Conservation (phyloP, 2,329 filamentous ascomycete genomes). For the Arthrobotrys conoides region DNA sequence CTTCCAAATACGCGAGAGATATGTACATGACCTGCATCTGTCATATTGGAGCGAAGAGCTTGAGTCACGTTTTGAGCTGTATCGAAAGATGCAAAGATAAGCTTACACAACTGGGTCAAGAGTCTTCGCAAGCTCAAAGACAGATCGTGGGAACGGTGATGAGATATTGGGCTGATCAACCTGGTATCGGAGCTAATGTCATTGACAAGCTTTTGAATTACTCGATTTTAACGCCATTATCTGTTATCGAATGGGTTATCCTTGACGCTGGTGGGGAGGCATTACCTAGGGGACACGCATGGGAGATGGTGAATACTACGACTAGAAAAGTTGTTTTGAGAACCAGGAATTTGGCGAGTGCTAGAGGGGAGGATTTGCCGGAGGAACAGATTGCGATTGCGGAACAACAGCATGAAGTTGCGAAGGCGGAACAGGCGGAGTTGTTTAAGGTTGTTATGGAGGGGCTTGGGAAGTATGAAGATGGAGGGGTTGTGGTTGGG, state of each 20-base stretch:
- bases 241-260: conserved; percentile 91
- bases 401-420: conserved; percentile 77
- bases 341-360: conserved; percentile 82
- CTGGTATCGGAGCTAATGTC: conserved; percentile 90
- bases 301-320: conserved; percentile 90
- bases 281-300: conserved; percentile 82
- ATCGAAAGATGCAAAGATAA: conserved; percentile 95
- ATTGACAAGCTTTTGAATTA: conserved; percentile 98
- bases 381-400: conserved; percentile 71
- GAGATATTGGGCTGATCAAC: conserved; percentile 92
- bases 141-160: conserved; percentile 94
- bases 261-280: conserved; percentile 77
- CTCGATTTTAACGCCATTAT: conserved; percentile 87
- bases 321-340: conserved; percentile 90
- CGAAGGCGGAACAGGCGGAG: conserved; percentile 80
- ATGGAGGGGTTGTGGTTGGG: conserved; percentile 33
- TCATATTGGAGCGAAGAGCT: conserved; percentile 92
- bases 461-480: conserved; percentile 70
- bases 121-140: conserved; percentile 80
- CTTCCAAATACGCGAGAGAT: conserved; percentile 88
- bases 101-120: conserved; percentile 81
- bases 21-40: conserved; percentile 94
- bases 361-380: conserved; percentile 72
- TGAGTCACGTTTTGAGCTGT: conserved; percentile 94
- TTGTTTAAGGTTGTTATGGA: conserved; percentile 83